Conservation (phyloP, 768 basidiomycete species). For the Tephrocybe sp. region DNA sequence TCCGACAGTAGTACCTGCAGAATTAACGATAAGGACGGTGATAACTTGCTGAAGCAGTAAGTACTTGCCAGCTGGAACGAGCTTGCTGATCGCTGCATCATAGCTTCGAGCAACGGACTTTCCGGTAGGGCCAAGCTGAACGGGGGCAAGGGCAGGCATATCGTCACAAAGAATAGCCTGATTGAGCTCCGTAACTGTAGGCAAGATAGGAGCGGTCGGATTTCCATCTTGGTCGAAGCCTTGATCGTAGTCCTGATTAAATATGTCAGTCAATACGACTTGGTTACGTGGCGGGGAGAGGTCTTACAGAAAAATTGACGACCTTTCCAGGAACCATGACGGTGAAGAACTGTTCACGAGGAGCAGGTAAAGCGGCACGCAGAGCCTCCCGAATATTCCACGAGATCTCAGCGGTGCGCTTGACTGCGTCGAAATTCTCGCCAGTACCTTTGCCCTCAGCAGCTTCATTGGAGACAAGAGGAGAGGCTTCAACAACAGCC, state of each 20-base stretch:
- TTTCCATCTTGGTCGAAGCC: conserved; percentile 2
- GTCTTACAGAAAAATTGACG: conserved; percentile 4
- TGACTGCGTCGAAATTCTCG: conserved; percentile 5
- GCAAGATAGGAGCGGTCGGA: background rate
- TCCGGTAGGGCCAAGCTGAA: conserved; percentile 6
- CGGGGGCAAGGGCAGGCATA: conserved; percentile 4
- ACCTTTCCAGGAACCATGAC: conserved; percentile 10
- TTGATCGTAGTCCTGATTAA: conserved; percentile 2
- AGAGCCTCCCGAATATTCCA: conserved; percentile 3
- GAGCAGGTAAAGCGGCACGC: background rate
- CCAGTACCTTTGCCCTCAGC: too few species aligned
- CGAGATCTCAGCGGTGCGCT: conserved; percentile 4
- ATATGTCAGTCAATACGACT: background rate
- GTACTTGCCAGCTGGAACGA: conserved; percentile 3
- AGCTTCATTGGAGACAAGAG: too few species aligned
- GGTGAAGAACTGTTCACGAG: conserved; percentile 8
- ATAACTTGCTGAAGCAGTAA: background rate
- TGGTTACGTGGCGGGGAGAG: background rate
- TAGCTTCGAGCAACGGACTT: conserved; percentile 11
- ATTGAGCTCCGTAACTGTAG: conserved; percentile 1
- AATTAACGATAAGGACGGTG: background rate
- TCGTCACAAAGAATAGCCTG: conserved; percentile 9
- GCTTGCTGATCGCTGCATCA: conserved; percentile 7
- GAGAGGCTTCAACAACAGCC: too few species aligned
- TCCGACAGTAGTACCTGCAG: conserved; percentile 4